Conservation (phyloP, 352 stramenopile genomes). For the Phytophthora kernoviae region DNA sequence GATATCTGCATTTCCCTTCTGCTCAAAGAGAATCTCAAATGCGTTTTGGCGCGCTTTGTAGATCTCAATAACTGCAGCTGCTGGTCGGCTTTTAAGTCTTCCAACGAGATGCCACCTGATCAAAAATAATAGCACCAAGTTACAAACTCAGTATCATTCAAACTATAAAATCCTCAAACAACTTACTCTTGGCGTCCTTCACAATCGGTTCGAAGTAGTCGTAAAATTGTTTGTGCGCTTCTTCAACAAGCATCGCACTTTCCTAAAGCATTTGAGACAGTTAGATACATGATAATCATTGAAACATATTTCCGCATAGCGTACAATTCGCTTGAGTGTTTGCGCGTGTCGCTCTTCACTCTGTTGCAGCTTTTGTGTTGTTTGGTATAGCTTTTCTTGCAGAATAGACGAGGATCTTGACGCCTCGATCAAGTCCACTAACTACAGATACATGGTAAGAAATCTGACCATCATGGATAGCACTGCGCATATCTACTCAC, state of each 20-base stretch:
- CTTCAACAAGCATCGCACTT: constrained; percentile 43
- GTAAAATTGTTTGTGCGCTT: constrained; percentile 48
- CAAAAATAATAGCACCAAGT: constrained; percentile 1
- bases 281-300: constrained; percentile 5
- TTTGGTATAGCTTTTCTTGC: constrained; percentile 67
- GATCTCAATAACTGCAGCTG: constrained; percentile 51
- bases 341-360: constrained; percentile 59
- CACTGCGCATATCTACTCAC: constrained; percentile 25
- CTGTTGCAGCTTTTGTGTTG: constrained; percentile 51
- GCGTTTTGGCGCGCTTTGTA: constrained; percentile 64
- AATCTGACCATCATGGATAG: background rate
- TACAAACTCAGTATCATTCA: constrained; percentile 9
- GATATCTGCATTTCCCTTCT: constrained; percentile 58
- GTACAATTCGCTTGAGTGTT: constrained; percentile 56
- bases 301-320: constrained; percentile 8
- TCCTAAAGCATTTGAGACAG: constrained; percentile 29
- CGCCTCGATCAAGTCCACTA: constrained; percentile 71
- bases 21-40: constrained; percentile 62
- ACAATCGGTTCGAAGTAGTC: constrained; percentile 57
- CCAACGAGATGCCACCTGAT: constrained; percentile 42
- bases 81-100: constrained; percentile 51
- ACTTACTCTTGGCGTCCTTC: constrained; percentile 49
- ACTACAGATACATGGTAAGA: constrained; percentile 28
- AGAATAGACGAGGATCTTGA: constrained; percentile 63
- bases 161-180: background rate